These are phyloP conservation scores for Silene latifolia DNA, from an alignment of 148 eudicot species.

Conservation along the genomic window DNA sequence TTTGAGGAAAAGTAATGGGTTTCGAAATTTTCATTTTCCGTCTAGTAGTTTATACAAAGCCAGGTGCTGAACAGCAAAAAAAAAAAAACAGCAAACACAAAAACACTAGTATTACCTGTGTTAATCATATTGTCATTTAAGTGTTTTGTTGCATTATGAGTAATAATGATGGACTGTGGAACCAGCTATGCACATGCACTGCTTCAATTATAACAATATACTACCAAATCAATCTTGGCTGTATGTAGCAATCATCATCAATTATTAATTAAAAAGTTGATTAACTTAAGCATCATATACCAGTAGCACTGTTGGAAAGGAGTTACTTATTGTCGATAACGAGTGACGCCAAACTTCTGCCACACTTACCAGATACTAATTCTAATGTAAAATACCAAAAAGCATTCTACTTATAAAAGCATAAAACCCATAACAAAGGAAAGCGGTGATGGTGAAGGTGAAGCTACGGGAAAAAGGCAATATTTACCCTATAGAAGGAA, in stretches of 20 bases:
- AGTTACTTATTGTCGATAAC: not conserved
- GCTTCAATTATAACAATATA: slow-evolving; percentile 12
- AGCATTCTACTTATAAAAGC: too few relatives aligned
- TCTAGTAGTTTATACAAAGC: not conserved
- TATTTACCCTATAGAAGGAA: too few relatives aligned
- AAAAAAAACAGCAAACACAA: not conserved
- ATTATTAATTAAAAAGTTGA: not conserved
- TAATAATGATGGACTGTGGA: not conserved
- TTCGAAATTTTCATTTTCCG: not conserved
- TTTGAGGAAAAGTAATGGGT: too few relatives aligned
- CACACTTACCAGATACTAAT: too few relatives aligned
- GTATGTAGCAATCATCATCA: slow-evolving; percentile 11
- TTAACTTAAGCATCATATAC: not conserved
- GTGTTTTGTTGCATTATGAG: slow-evolving; percentile 11
- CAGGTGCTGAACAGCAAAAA: slow-evolving; percentile 10
- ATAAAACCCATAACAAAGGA: too few relatives aligned
- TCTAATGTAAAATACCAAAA: too few relatives aligned
- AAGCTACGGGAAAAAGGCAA: too few relatives aligned
- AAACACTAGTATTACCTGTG: not conserved
- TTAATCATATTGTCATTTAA: not conserved
- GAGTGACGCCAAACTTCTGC: too few relatives aligned
- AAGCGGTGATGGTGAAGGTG: too few relatives aligned
- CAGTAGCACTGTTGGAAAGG: not conserved
- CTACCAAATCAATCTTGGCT: slow-evolving; percentile 18
- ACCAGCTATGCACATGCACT: slow-evolving; percentile 29